phyloP scores from a whole-genome alignment of 2,329 filamentous ascomycete genomes.

The Neoscytalidium dimidiatum region DNA sequence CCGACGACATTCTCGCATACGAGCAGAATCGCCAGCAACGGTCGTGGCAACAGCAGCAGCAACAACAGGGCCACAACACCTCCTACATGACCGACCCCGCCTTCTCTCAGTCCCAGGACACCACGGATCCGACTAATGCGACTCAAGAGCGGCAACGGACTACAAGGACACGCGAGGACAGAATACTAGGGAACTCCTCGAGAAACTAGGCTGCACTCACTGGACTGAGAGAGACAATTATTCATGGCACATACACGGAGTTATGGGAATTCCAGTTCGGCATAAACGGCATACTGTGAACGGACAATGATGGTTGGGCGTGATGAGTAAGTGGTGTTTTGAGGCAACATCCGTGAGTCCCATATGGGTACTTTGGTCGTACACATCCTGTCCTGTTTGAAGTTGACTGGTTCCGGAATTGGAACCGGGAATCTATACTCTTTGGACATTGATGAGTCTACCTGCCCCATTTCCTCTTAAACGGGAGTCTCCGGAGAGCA shows the following conservation, averaged over 20 bases:
- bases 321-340: no score
- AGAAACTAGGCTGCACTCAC: background rate
- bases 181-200: conserved; percentile 20
- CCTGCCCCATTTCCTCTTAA: background rate
- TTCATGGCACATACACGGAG: background rate
- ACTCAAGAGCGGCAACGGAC: background rate
- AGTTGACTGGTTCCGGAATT: no score
- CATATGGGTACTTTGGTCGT: no score
- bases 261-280: background rate
- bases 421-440: no score
- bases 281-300: no score
- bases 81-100: conserved; percentile 18
- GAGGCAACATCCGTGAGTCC: no score
- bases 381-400: no score
- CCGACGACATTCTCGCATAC: conserved; percentile 70
- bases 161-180: conserved; percentile 19
- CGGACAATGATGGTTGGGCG: no score
- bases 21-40: conserved; percentile 59
- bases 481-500: background rate
- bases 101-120: conserved; percentile 17
- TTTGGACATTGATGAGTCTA: background rate
- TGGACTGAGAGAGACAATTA: background rate
- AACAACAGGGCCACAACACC: conserved; percentile 13
- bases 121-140: conserved; percentile 4
- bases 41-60: conserved; percentile 29